Conservation (phyloP, 192 early-diverging fungal species). For the Backusella sp. region DNA sequence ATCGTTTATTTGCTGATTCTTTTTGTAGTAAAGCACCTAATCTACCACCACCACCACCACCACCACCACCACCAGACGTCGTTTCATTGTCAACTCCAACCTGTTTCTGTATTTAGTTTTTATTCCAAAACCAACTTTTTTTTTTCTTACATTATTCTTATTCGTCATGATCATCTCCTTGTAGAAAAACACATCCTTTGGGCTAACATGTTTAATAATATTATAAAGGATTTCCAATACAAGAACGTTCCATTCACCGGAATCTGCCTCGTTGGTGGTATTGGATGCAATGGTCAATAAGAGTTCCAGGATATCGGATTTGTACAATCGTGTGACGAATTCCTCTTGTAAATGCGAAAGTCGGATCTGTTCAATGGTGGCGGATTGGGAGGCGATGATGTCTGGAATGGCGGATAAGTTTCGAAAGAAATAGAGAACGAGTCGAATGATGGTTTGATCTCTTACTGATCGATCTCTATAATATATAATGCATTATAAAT, state of each 20-base stretch:
- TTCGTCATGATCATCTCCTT: neutral
- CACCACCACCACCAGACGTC: conserved; percentile 17
- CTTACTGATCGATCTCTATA: conserved; percentile 53
- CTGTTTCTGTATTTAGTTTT: neutral
- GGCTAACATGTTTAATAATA: conserved; percentile 53
- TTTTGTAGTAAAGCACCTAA: conserved; percentile 14
- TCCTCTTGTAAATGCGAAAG: conserved; percentile 61
- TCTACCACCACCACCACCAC: neutral
- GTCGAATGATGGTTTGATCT: conserved; percentile 61
- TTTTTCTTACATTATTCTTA: neutral
- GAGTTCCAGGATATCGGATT: conserved; percentile 64
- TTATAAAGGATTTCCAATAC: conserved; percentile 64
- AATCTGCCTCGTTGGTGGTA: conserved; percentile 55
- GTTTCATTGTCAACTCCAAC: conserved; percentile 7
- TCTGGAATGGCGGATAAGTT: conserved; percentile 85
- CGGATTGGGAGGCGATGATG: conserved; percentile 51
- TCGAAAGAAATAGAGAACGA: conserved; percentile 72
- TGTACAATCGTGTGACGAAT: conserved; percentile 39
- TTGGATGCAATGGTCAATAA: conserved; percentile 68
- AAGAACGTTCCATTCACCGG: conserved; percentile 60
- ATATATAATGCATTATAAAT: neutral
- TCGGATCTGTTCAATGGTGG: conserved; percentile 52
- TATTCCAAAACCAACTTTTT: neutral
- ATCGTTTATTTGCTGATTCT: conserved; percentile 13
- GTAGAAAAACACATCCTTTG: conserved; percentile 39